Evolutionary conservation across 2,329 filamentous ascomycete species (phyloP).

Genomic region (Neopestalotiopsis clavispora): DNA sequence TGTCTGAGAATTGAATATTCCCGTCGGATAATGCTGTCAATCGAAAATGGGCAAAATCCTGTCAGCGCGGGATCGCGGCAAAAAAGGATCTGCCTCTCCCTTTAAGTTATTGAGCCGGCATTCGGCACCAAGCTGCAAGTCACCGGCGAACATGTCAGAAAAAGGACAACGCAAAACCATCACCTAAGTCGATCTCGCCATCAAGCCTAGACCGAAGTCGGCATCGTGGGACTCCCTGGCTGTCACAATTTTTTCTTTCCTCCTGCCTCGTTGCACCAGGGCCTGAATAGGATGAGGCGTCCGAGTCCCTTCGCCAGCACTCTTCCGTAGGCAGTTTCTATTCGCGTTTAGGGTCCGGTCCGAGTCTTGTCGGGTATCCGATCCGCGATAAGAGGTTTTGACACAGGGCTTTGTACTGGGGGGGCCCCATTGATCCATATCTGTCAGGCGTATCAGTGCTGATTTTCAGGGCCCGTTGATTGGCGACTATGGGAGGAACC

Average conservation of each 20-base stretch:
- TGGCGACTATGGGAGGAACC: too few relatives aligned
- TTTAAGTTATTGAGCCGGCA: background rate
- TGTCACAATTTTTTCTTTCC: conserved; percentile 1
- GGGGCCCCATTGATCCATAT: too few relatives aligned
- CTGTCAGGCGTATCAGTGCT: background rate
- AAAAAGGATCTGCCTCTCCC: background rate
- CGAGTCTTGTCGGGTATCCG: background rate
- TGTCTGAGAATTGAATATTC: background rate
- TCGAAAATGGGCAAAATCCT: background rate
- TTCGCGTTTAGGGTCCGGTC: background rate
- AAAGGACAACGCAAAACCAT: background rate
- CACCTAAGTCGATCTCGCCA: background rate
- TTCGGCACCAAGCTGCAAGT: conserved; percentile 4
- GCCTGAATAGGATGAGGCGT: too few relatives aligned
- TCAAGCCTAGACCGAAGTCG: conserved; percentile 17
- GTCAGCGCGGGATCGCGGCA: background rate
- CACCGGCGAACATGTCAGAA: background rate
- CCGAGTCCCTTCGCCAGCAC: too few relatives aligned
- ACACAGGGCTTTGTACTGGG: background rate
- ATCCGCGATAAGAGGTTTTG: background rate
- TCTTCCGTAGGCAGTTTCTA: background rate
- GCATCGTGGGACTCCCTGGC: conserved; percentile 13
- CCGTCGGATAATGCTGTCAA: background rate
- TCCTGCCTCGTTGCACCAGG: background rate
- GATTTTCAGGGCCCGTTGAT: background rate